Evolutionary conservation across 306 rosid species (phyloP).

Genomic region (Cicer judaicum): DNA sequence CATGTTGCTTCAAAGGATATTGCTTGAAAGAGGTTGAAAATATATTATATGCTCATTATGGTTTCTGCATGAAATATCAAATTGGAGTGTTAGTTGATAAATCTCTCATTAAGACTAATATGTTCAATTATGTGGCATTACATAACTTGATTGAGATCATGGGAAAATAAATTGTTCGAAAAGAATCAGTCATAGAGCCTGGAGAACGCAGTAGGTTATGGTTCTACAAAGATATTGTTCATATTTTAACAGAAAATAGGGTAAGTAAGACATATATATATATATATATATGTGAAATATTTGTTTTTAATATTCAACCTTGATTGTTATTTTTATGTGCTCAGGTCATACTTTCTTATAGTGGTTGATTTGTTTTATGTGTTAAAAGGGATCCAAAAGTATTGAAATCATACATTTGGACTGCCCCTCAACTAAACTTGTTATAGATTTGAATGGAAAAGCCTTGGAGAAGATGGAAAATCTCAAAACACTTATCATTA

Average conservation of each 20-base stretch:
- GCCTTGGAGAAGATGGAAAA: neutral
- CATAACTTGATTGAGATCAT: neutral
- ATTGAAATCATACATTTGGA: neutral
- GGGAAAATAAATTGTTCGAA: slow-evolving; percentile 18
- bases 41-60: neutral
- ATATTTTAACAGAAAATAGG: neutral
- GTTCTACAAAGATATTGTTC: neutral
- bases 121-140: fast-evolving
- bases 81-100: neutral
- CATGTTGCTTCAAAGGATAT: neutral
- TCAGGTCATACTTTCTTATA: neutral
- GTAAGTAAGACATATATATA: neutral
- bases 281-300: neutral
- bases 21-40: neutral
- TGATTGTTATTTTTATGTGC: neutral
- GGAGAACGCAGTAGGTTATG: slow-evolving; percentile 32
- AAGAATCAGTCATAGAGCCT: neutral
- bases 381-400: neutral
- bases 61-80: neutral
- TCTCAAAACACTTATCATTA: neutral
- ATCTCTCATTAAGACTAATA: neutral
- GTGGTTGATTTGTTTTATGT: neutral
- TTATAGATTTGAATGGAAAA: neutral
- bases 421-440: neutral
- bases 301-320: neutral